Conservation (phyloP, 2,329 filamentous ascomycete genomes). For the Arthrobotrys sinensis region DNA sequence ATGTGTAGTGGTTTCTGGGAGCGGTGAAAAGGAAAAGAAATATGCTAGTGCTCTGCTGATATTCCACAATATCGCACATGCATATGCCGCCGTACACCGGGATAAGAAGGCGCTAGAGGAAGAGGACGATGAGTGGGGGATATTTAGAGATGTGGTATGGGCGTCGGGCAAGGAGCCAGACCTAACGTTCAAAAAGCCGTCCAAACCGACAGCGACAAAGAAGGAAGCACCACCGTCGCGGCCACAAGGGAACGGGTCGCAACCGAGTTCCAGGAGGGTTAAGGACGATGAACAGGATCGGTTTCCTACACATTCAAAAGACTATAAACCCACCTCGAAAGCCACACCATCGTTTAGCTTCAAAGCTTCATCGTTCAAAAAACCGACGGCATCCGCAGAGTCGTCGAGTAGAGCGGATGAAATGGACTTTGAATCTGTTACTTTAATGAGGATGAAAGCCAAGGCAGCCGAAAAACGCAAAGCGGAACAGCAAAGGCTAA, state of each 20-base stretch:
- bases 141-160: conserved; percentile 63
- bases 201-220: conserved; percentile 5
- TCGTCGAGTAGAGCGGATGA: conserved; percentile 23
- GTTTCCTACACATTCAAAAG: conserved; percentile 37
- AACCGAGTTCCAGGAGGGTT: background rate
- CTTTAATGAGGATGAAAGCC: conserved; percentile 63
- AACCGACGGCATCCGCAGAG: conserved; percentile 22
- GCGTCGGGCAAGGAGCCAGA: conserved; percentile 64
- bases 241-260: background rate
- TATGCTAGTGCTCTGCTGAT: conserved; percentile 63
- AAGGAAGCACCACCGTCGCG: conserved; percentile 4
- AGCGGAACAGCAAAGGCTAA: conserved; percentile 60
- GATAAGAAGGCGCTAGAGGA: conserved; percentile 49
- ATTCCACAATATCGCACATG: conserved; percentile 62
- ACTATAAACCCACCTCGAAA: conserved; percentile 44
- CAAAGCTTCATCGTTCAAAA: conserved; percentile 55
- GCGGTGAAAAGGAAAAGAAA: conserved; percentile 60
- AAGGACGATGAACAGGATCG: conserved; percentile 36
- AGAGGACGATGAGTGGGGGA: conserved; percentile 45
- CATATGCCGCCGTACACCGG: conserved; percentile 62
- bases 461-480: conserved; percentile 63
- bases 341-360: conserved; percentile 62
- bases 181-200: conserved; percentile 48
- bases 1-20: conserved; percentile 56
- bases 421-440: conserved; percentile 64